Evolutionary conservation across 257 asterid genomes (phyloP), one percentile per base, ranked within the genome.

Genomic region (Ophiorrhiza pumila): DNA sequence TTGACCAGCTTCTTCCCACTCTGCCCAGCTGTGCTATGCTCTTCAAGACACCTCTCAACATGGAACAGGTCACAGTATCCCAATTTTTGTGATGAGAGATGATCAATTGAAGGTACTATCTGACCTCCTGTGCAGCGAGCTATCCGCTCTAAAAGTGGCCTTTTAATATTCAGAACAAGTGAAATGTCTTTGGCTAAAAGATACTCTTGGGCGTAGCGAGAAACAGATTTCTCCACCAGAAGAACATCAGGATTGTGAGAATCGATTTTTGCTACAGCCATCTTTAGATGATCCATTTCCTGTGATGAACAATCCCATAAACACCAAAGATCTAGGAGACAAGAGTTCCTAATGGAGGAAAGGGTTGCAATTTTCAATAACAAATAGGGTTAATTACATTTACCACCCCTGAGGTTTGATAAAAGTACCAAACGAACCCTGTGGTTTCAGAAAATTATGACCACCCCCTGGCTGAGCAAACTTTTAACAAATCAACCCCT

Each of bases 211-310:
- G 98, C 99, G 71, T 87, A 74, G 73, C 98, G 96, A 3, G 99
- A 91, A 77, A 94, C 99, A 34, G 99, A 90, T 88, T 91, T 94
- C 89, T 94, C 99, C 78, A 94, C 99, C 88, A 94, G 85, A 78
- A 94, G 95, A 78, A 94, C 85, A 82, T 90, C 88, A 62, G 99
- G 99, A 65, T 83, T 82, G 59, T 91, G 97, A 46, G 90, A 91
- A 82, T 83, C 91, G 66, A 94, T 91, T 84, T 88, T 94, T 39
- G 99, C 92, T 71, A 94, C 96, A 78, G 97, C 97, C 99, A 94
- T 94, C 87, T 91, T 94, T 73, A 94, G 92, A 91, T 94, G 98
- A 86, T 94, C 99, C 97, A 87, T 94, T 81, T 94, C 99, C 97
- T 94, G 87, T 53, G 74, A 73, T 66, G 63, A 72, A 71, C 4